phyloP scores from a whole-genome alignment of 257 asterid genomes.

The Przewalskia tangutica region DNA sequence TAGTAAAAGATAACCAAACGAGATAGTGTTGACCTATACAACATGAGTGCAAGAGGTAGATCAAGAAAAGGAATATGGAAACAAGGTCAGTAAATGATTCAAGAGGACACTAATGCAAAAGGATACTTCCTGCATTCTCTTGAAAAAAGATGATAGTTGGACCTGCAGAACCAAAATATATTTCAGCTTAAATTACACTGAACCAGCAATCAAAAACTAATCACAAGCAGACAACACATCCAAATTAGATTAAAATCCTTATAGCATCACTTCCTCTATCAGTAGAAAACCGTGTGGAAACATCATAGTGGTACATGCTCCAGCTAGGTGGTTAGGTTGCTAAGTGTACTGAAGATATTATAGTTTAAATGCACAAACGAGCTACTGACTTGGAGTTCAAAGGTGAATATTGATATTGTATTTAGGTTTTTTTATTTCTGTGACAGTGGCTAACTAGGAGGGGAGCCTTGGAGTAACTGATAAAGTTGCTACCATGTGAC shows the following conservation, averaged over 20 bases:
- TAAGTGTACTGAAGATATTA: not conserved
- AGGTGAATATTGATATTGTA: not conserved
- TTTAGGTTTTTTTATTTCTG: not conserved
- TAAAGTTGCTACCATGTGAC: too few species aligned
- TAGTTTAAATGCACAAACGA: not conserved
- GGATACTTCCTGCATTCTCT: constrained; percentile 99
- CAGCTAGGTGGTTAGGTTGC: not conserved
- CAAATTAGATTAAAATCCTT: not conserved
- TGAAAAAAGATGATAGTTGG: constrained; percentile 95
- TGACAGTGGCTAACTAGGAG: not conserved
- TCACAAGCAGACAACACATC: not conserved
- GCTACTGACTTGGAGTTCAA: not conserved
- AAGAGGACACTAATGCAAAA: constrained; percentile 12
- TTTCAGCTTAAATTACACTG: not conserved
- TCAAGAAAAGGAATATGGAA: constrained; percentile 1
- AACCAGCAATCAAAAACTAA: not conserved
- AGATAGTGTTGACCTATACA: not conserved
- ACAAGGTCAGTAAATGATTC: not conserved
- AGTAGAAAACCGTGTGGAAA: not conserved
- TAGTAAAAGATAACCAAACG: constrained; percentile 45
- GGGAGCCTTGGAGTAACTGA: too few species aligned
- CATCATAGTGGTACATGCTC: not conserved
- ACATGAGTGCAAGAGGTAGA: not conserved
- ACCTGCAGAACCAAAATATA: constrained; percentile 46
- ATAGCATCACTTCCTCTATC: not conserved